These are phyloP conservation scores for Alternaria ethzedia DNA, from an alignment of 2,329 filamentous ascomycete genomes.

Conservation along the genomic window DNA sequence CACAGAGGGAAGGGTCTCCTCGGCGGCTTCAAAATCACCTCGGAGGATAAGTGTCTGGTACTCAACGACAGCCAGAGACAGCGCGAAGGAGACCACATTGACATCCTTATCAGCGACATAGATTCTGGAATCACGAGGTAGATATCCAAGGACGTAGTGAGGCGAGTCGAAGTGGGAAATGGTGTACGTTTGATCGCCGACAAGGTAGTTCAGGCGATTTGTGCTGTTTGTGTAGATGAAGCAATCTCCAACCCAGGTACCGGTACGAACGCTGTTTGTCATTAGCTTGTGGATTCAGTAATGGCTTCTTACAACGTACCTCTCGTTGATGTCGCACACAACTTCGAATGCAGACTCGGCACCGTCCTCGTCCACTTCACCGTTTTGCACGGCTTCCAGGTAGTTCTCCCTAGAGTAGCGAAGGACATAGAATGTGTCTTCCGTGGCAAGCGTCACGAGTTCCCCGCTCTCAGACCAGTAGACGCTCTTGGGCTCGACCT, in stretches of 20 bases:
- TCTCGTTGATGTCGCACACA: constrained; percentile 93
- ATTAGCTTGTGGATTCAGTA: constrained; percentile 14
- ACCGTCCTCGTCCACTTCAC: constrained; percentile 85
- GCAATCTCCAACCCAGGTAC: constrained; percentile 98
- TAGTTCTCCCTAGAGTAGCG: constrained; percentile 91
- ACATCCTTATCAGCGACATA: constrained; percentile 98
- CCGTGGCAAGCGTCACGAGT: constrained; percentile 88
- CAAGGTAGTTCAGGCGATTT: constrained; percentile 95
- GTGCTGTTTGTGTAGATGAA: constrained; percentile 99
- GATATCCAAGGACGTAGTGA: constrained; percentile 94
- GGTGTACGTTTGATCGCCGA: constrained; percentile 97
- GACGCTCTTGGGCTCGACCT: constrained; percentile 73
- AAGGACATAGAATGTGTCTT: constrained; percentile 93
- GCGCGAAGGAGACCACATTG: constrained; percentile 83
- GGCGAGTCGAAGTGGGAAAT: constrained; percentile 95
- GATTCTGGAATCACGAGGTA: constrained; percentile 91
- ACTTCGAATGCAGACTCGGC: constrained; percentile 97
- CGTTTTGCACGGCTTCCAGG: constrained; percentile 79
- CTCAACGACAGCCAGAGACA: constrained; percentile 91
- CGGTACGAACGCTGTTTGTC: constrained; percentile 75
- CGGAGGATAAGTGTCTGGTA: constrained; percentile 96
- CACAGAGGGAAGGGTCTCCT: constrained; percentile 82
- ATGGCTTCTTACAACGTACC: constrained; percentile 56
- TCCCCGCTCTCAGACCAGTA: constrained; percentile 99
- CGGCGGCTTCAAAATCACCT: constrained; percentile 89